These are phyloP conservation scores for Coemansia biformis DNA, from an alignment of 192 early-diverging fungal genomes.

Conservation along the genomic window DNA sequence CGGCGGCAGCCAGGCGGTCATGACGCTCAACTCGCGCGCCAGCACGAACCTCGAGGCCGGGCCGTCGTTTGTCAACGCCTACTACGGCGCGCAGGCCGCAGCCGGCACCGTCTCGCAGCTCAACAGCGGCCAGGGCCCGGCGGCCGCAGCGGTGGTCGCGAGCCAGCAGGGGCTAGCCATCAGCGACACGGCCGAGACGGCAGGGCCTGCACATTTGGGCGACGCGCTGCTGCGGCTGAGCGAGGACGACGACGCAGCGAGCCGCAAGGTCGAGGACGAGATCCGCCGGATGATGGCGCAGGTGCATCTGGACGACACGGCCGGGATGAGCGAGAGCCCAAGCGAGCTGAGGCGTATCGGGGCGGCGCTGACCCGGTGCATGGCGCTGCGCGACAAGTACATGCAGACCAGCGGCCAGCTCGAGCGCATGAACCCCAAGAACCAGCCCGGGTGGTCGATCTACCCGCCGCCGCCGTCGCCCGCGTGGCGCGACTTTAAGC, in stretches of 20 bases:
- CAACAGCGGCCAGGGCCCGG: conserved; percentile 11
- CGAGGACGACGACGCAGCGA: conserved; percentile 10
- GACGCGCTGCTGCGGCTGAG: conserved; percentile 67
- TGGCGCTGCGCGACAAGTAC: conserved; percentile 78
- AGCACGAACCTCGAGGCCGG: conserved; percentile 10
- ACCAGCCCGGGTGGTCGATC: conserved; percentile 69
- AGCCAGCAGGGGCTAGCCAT: conserved; percentile 5
- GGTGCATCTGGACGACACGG: conserved; percentile 6
- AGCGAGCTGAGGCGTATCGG: conserved; percentile 37
- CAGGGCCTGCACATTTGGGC: conserved; percentile 88
- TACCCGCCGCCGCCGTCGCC: conserved; percentile 81
- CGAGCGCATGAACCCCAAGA: conserved; percentile 78
- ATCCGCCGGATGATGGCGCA: conserved; percentile 40
- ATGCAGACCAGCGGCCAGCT: conserved; percentile 71
- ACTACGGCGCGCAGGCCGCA: conserved; percentile 7
- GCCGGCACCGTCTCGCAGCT: not conserved
- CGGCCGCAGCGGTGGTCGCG: conserved; percentile 18
- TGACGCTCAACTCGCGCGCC: conserved; percentile 17
- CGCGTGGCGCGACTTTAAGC: conserved; percentile 54
- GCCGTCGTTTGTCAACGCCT: conserved; percentile 15
- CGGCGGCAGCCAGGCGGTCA: too few species aligned
- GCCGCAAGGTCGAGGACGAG: conserved; percentile 31
- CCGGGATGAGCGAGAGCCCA: conserved; percentile 23
- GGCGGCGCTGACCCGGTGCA: conserved; percentile 59
- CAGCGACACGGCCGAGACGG: conserved; percentile 82